Base-by-base conservation (phyloP, 192 early-diverging fungal genomes). In the Phlyctochytrium arcticum region DNA sequence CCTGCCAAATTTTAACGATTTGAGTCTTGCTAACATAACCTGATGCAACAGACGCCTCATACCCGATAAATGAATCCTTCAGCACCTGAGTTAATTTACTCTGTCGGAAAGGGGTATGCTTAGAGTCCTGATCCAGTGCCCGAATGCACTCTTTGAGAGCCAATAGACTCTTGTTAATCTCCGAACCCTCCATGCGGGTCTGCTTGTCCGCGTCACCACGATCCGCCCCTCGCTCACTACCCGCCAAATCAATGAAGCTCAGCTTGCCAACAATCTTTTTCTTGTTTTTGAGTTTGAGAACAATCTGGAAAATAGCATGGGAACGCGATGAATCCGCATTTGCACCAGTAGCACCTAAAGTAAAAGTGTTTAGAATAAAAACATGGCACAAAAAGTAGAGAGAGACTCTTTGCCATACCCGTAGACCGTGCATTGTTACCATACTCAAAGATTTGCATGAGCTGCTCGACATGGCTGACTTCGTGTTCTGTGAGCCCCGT, bases 141-240 rank as follows among this genome's bases (percentile, higher is more conserved):
- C 95, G 89, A 74, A 99, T 99, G 64, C 95, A 98, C 67, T 98
- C 95, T 72, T 99, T 98, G 60, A 99, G 74, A 0, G 97, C 97
- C 55, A 99, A 76, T 63, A 99, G 79, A 70, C 92, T 93, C 75
- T 98, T 98, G 82, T 99, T 99, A 79, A 99, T 99, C 77, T 99
- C 95, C 1, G 95, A 91, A 12, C 95, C 97, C 69, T 99, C 96
- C 94, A 95, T 95, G 69, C 92, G 87, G 24, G 95, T 98, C 75
- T 96, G 90, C 48, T 88, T 81, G 75, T 96, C 89, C 3, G 93
- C 79, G 24, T 97, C 94, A 19, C 95, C 95, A 37, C 95, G 85
- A 75, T 99, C 97, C 5, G 97, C 90, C 33, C 97, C 97, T 34
- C 97, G 88, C 72, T 99, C 97, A 72, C 91, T 95, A 36, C 97